These are phyloP conservation scores for Suillus decipiens DNA, from an alignment of 768 basidiomycete genomes.

Conservation along the genomic window DNA sequence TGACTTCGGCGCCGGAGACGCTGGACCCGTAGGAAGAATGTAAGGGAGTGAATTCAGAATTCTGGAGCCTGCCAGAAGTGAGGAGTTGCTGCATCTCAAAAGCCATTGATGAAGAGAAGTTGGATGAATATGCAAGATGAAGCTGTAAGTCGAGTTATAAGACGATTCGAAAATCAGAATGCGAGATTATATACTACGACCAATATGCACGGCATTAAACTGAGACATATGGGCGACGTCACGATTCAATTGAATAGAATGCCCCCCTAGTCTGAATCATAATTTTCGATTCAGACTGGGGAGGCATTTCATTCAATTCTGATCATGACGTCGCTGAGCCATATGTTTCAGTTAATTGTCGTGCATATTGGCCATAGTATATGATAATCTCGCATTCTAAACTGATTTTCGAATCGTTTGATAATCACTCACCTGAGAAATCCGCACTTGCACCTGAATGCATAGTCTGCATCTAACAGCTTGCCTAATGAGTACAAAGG, in stretches of 20 bases:
- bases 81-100: background rate
- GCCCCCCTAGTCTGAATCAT: constrained; percentile 1
- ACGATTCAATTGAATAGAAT: background rate
- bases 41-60: background rate
- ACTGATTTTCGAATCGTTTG: no score
- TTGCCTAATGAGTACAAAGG: background rate
- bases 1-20: background rate
- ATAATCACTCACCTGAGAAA: constrained; percentile 1
- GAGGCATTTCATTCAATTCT: no score
- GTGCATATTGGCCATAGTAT: no score
- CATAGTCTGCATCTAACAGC: background rate
- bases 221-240: background rate
- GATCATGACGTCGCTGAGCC: no score
- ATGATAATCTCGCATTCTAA: no score
- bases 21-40: background rate
- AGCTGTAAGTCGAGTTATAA: background rate
- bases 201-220: background rate
- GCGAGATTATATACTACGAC: background rate
- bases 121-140: background rate
- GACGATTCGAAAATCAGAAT: background rate
- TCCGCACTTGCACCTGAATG: background rate
- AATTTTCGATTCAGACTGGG: background rate
- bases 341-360: no score
- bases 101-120: background rate
- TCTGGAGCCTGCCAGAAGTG: constrained; percentile 1